phyloP scores from a whole-genome alignment of 257 asterid species.

The Solanum clarkiae region DNA sequence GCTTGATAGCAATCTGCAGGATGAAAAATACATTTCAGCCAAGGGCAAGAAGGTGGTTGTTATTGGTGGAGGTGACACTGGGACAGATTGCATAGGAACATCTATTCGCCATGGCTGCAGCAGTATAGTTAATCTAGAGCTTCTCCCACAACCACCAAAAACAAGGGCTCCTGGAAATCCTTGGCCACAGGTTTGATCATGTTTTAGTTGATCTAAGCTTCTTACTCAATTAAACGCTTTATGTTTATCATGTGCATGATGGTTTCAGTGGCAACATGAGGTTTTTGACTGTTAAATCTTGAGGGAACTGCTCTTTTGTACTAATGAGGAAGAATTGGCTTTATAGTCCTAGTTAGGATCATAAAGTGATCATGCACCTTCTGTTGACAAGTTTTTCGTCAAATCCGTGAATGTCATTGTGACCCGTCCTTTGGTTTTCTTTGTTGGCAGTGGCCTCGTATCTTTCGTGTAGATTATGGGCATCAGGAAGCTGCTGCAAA shows the following conservation, averaged over 20 bases:
- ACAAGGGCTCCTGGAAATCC: conserved; percentile 94
- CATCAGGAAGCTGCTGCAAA: conserved; percentile 90
- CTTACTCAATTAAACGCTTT: neutral
- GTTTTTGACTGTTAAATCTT: neutral
- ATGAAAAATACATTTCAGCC: conserved; percentile 85
- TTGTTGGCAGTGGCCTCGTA: conserved; percentile 76
- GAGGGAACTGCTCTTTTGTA: neutral
- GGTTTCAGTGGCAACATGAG: neutral
- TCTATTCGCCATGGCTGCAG: conserved; percentile 93
- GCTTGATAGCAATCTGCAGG: conserved; percentile 86
- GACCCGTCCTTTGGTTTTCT: neutral
- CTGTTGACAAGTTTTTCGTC: neutral
- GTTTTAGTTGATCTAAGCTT: neutral
- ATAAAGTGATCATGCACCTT: neutral
- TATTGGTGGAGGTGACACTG: conserved; percentile 99
- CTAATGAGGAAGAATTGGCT: neutral
- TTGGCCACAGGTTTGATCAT: conserved; percentile 89
- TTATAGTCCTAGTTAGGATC: neutral
- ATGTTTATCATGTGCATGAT: neutral
- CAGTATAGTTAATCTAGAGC: conserved; percentile 70
- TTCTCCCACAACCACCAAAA: conserved; percentile 88
- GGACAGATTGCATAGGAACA: conserved; percentile 96
- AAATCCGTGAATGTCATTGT: neutral
- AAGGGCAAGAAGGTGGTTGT: conserved; percentile 93
- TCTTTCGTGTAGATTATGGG: conserved; percentile 92